A percentile compares a stretch with the other conserved stretches of the same genome.
Evolutionary conservation across 2,329 filamentous ascomycete genomes (phyloP).

Genomic region (Aureobasidium sp.): DNA sequence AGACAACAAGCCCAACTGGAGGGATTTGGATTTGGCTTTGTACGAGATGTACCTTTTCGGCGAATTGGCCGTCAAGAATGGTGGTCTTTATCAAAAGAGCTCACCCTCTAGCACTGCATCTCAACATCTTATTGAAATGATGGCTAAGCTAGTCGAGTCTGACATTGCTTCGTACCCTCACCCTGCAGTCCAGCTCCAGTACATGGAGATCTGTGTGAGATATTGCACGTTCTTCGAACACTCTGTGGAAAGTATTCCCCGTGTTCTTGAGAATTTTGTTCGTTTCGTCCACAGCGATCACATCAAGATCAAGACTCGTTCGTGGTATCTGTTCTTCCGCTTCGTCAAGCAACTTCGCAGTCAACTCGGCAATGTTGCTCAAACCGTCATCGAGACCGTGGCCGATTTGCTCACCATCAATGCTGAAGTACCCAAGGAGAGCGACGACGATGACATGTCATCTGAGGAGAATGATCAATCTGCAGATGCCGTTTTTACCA

Average conservation of each 20-base stretch:
- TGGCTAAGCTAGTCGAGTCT: constrained; percentile 90
- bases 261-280: constrained; percentile 85
- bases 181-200: constrained; percentile 86
- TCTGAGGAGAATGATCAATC: constrained; percentile 87
- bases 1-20: constrained; percentile 75
- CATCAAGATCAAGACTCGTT: constrained; percentile 76
- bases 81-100: constrained; percentile 78
- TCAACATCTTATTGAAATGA: constrained; percentile 80
- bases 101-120: constrained; percentile 71
- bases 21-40: constrained; percentile 85
- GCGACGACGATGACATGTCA: constrained; percentile 83
- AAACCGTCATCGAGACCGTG: constrained; percentile 85
- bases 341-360: constrained; percentile 80
- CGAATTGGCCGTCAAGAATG: constrained; percentile 81
- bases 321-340: constrained; percentile 95
- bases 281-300: constrained; percentile 81
- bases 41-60: constrained; percentile 96
- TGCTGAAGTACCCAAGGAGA: constrained; percentile 72
- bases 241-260: constrained; percentile 71
- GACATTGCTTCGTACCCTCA: constrained; percentile 80
- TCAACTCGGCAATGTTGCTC: constrained; percentile 80
- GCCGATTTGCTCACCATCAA: constrained; percentile 82
- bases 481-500: constrained; percentile 82
- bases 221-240: constrained; percentile 90
- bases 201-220: constrained; percentile 96